Evolutionary conservation across 129 eudicot genomes (phyloP), one percentile per base, ranked within the genome.

Genomic region (Apium graveolens): DNA sequence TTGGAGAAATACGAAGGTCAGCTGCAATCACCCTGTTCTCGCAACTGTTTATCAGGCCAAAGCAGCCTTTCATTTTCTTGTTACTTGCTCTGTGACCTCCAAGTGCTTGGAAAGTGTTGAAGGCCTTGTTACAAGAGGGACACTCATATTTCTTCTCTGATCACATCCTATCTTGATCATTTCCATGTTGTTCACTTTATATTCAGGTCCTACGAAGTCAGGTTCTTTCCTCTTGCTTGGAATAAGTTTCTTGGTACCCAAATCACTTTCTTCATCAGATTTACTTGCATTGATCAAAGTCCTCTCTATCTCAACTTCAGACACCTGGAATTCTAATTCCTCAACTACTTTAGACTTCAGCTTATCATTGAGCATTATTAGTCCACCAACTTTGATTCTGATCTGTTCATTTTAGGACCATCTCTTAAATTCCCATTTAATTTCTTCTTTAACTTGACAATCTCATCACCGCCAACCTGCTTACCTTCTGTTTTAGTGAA

Each of bases 11-110:
- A n/a, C n/a, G n/a, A n/a, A n/a, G n/a, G n/a, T n/a, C n/a, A n/a
- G n/a, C n/a, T n/a, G n/a, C n/a, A n/a, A n/a, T n/a, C n/a, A n/a
- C n/a, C n/a, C 48, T 77, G 84, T 73, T 81, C 82, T 84, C 78
- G 10, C 76, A 72, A 51, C 9, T 24, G 26, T n/a, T 80, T 45
- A 80, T 87, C 34, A 86, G 74, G 81, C 80, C 87, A 78, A 70
- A 86, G 76, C 76, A 81, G 42, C 84, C 90, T 60, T 85, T 90
- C 80, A 85, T 46, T 80, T 90, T 95, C 89, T 88, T 91, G 90
- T 95, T 97, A 65, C 98, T 90, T 68, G 98, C 98, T 83, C 94
- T 91, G 78, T 95, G 98, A 18, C 98, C 98, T 46, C 98, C 98
- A 44, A 95, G 86, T 11, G 98, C 98, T 86, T 95, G 98, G 79